These are phyloP conservation scores for Amaranthus palmeri DNA, from an alignment of 148 eudicot genomes.

Conservation along the genomic window DNA sequence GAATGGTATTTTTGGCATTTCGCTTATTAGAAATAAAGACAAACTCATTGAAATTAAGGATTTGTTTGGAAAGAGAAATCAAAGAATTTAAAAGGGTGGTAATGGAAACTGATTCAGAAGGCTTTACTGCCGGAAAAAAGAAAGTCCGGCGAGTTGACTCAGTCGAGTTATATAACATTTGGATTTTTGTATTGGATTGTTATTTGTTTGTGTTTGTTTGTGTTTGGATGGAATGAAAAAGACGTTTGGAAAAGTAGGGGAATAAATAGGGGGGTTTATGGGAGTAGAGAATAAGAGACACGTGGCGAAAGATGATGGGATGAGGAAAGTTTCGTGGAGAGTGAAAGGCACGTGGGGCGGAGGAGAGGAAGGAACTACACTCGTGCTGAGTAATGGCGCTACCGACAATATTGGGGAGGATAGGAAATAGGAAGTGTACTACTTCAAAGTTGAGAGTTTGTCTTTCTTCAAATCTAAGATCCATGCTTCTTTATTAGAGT, in stretches of 20 bases:
- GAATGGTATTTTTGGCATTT: constrained; percentile 41
- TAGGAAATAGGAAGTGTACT: not conserved
- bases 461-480: not conserved
- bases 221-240: constrained; percentile 12
- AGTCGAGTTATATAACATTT: constrained; percentile 42
- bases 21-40: constrained; percentile 33
- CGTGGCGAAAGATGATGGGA: constrained; percentile 18
- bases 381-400: constrained; percentile 25
- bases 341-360: constrained; percentile 26
- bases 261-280: not conserved
- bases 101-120: constrained; percentile 30
- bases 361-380: constrained; percentile 1
- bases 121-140: constrained; percentile 51
- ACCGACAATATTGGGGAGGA: constrained; percentile 26
- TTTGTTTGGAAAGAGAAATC: constrained; percentile 33
- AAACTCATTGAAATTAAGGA: constrained; percentile 28
- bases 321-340: not conserved
- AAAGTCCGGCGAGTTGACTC: constrained; percentile 62
- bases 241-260: not conserved
- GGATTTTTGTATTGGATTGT: not conserved
- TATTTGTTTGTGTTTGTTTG: constrained; percentile 1
- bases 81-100: constrained; percentile 52
- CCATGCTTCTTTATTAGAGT: too few species aligned
- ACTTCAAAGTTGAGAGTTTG: not conserved
- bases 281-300: constrained; percentile 16